Evolutionary conservation across 2,329 filamentous ascomycete species (phyloP).

Genomic region (Phyllosticta citriasiana): DNA sequence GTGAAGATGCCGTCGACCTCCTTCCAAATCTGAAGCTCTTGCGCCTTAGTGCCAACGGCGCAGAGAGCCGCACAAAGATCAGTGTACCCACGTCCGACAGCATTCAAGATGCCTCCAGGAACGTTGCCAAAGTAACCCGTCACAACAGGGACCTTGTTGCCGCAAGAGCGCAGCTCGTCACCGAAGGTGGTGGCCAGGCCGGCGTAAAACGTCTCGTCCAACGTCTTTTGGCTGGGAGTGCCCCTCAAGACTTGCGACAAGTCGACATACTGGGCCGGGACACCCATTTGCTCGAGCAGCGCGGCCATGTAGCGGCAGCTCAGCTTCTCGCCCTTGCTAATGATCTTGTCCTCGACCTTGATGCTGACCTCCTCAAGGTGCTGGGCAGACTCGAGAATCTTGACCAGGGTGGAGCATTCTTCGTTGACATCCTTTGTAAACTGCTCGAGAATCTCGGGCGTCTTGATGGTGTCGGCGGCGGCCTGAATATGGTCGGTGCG

Average conservation of each 20-base stretch:
- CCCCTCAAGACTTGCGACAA: constrained; percentile 72
- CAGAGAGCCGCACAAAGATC: constrained; percentile 89
- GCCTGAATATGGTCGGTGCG: constrained; percentile 71
- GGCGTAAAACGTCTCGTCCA: constrained; percentile 39
- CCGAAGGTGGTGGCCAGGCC: constrained; percentile 32
- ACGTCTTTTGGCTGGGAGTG: constrained; percentile 29
- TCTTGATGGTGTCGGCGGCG: constrained; percentile 42
- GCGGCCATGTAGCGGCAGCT: constrained; percentile 87
- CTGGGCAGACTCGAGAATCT: constrained; percentile 58
- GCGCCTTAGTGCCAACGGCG: constrained; percentile 76
- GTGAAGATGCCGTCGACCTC: constrained; percentile 95
- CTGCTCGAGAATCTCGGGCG: constrained; percentile 34
- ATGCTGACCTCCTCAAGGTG: constrained; percentile 42
- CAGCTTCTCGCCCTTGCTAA: constrained; percentile 92
- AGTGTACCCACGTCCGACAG: constrained; percentile 91
- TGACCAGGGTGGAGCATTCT: constrained; percentile 72
- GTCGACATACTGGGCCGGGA: constrained; percentile 84
- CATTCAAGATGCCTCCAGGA: constrained; percentile 79
- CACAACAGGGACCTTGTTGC: constrained; percentile 38
- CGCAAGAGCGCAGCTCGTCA: constrained; percentile 33
- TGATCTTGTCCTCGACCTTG: constrained; percentile 57
- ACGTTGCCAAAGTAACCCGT: constrained; percentile 95
- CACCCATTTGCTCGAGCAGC: constrained; percentile 67
- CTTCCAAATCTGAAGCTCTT: constrained; percentile 96
- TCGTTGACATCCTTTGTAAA: constrained; percentile 59